A percentile compares a stretch with the other conserved stretches of the same genome.
These are phyloP conservation scores for Piloderma croceum DNA, from an alignment of 768 basidiomycete species.

Conservation along the genomic window DNA sequence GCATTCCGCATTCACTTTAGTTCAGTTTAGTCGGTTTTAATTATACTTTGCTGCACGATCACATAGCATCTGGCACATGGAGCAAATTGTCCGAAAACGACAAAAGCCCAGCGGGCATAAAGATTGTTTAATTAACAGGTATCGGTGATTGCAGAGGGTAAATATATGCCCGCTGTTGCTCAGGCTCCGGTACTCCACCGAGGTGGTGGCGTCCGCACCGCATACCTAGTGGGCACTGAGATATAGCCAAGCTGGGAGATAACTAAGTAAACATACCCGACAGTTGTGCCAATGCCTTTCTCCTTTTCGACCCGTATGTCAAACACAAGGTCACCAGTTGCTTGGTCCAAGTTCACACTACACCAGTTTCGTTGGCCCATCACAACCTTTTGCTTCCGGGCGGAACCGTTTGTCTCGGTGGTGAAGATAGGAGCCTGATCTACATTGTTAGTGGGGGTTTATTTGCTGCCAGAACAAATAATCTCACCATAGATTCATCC, in stretches of 20 bases:
- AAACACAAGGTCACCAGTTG: conserved; percentile 64
- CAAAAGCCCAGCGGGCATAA: not conserved
- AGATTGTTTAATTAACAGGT: conserved; percentile 4
- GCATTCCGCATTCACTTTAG: too few relatives aligned
- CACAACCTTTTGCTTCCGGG: conserved; percentile 73
- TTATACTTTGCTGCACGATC: too few relatives aligned
- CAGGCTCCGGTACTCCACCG: conserved; percentile 28
- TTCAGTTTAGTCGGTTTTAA: too few relatives aligned
- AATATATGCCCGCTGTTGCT: conserved; percentile 7
- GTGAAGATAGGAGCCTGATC: conserved; percentile 69
- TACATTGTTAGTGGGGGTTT: not conserved
- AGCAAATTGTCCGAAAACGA: too few relatives aligned
- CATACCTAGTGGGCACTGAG: conserved; percentile 1
- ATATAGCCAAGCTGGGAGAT: too few relatives aligned
- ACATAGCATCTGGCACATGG: too few relatives aligned
- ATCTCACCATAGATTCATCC: conserved; percentile 77
- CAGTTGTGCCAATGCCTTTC: conserved; percentile 78
- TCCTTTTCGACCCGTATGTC: conserved; percentile 82
- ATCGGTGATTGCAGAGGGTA: not conserved
- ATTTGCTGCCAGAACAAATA: not conserved
- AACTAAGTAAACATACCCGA: conserved; percentile 59
- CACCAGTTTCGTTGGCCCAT: conserved; percentile 92
- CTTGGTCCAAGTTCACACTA: conserved; percentile 52
- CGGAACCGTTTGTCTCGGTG: conserved; percentile 67
- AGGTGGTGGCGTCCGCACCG: conserved; percentile 33